Conservation (phyloP, 768 basidiomycete genomes). For the Psilocybe cubensis region DNA sequence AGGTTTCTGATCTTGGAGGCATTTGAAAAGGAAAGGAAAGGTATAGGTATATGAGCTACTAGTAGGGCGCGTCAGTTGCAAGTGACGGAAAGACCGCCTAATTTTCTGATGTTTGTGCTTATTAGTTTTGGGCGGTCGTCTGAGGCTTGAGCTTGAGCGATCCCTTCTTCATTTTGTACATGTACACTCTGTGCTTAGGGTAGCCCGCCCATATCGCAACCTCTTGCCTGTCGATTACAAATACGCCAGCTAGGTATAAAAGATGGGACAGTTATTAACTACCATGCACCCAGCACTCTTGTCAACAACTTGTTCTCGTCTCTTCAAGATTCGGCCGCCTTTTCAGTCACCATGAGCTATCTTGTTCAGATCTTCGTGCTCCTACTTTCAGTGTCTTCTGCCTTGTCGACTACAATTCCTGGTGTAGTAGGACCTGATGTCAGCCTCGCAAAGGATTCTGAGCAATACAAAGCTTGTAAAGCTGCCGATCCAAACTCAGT, state of each 20-base stretch:
- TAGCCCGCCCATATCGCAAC: too few relatives aligned
- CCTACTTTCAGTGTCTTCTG: background rate
- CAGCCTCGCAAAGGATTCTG: slow-evolving; percentile 14
- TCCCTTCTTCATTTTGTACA: too few relatives aligned
- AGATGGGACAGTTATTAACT: too few relatives aligned
- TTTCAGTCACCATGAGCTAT: background rate
- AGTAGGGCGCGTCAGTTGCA: background rate
- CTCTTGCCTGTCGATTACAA: too few relatives aligned
- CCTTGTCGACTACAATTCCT: slow-evolving; percentile 6
- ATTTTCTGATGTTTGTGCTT: slow-evolving; percentile 1
- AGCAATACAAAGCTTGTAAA: slow-evolving; percentile 17
- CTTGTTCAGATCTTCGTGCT: too few relatives aligned
- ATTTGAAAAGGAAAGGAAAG: slow-evolving; percentile 4
- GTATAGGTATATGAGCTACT: too few relatives aligned
- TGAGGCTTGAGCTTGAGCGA: too few relatives aligned
- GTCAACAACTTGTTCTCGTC: too few relatives aligned
- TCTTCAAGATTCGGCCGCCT: background rate
- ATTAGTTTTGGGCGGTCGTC: background rate
- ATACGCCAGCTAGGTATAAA: too few relatives aligned
- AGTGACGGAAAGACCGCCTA: background rate
- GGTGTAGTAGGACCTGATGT: slow-evolving; percentile 10
- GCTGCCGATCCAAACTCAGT: slow-evolving; percentile 13
- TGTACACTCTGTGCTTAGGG: too few relatives aligned
- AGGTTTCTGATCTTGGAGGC: slow-evolving; percentile 20
- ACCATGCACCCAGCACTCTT: too few relatives aligned